Conservation (phyloP, 352 stramenopile genomes). For the Phytophthora pinifolia region DNA sequence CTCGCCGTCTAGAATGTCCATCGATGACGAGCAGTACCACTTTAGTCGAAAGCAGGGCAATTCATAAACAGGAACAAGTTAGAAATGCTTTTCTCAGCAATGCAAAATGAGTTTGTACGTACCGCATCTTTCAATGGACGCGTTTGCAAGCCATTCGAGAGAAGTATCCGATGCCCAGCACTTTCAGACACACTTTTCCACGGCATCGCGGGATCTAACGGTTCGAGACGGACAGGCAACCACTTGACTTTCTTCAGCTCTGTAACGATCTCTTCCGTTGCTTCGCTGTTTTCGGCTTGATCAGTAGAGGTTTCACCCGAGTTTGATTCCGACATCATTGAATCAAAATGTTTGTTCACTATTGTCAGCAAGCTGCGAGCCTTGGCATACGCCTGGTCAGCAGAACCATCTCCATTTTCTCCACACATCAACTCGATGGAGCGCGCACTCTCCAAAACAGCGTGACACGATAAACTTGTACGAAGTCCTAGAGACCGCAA, state of each 20-base stretch:
- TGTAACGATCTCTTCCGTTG: conserved; percentile 33
- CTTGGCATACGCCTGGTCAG: conserved; percentile 38
- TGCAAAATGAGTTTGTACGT: conserved; percentile 20
- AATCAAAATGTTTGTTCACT: conserved; percentile 79
- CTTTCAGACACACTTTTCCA: conserved; percentile 36
- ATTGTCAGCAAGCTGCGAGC: conserved; percentile 60
- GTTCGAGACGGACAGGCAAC: conserved; percentile 36
- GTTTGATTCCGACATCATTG: conserved; percentile 35
- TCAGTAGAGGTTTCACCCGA: conserved; percentile 10
- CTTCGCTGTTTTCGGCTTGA: conserved; percentile 14
- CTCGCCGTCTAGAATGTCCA: conserved; percentile 56
- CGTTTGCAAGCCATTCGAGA: conserved; percentile 46
- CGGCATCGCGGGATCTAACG: conserved; percentile 54
- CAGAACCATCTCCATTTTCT: conserved; percentile 15
- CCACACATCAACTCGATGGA: conserved; percentile 57
- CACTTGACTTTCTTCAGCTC: conserved; percentile 39
- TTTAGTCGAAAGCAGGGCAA: conserved; percentile 17
- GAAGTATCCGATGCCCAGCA: background rate
- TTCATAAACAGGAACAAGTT: conserved; percentile 10
- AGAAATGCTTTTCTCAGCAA: conserved; percentile 4
- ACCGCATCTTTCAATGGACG: conserved; percentile 61
- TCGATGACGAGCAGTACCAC: conserved; percentile 66
- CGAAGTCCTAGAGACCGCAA: conserved; percentile 57
- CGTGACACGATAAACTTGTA: conserved; percentile 62
- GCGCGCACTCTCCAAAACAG: conserved; percentile 67